These are phyloP conservation scores for Coprinopsis marcescibilis DNA, from an alignment of 768 basidiomycete species.

Conservation along the genomic window DNA sequence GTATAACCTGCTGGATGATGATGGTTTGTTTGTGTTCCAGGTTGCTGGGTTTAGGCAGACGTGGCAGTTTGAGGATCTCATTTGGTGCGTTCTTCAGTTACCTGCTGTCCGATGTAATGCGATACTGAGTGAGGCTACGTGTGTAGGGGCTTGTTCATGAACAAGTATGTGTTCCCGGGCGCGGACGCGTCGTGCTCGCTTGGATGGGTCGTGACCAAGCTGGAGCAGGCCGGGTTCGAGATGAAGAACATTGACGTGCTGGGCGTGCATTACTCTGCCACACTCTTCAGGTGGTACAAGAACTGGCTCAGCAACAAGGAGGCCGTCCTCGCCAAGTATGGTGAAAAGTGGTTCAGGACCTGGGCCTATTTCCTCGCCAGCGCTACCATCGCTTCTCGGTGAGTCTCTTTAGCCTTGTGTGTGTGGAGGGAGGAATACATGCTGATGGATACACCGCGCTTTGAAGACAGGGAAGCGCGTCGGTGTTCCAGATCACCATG, in stretches of 20 bases:
- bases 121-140: neutral
- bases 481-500: conserved; percentile 94
- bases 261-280: conserved; percentile 95
- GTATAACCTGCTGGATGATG: conserved; percentile 89
- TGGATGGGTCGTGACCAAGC: conserved; percentile 84
- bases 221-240: conserved; percentile 92
- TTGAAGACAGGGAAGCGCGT: conserved; percentile 75
- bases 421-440: neutral
- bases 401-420: conserved; percentile 15
- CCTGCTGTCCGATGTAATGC: neutral
- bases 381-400: conserved; percentile 79
- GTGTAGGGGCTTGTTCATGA: conserved; percentile 89
- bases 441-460: neutral
- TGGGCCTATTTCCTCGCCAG: conserved; percentile 98
- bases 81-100: conserved; percentile 54
- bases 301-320: conserved; percentile 97
- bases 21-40: conserved; percentile 92
- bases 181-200: conserved; percentile 95
- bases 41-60: conserved; percentile 92
- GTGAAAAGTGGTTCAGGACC: conserved; percentile 88
- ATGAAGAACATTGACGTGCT: conserved; percentile 95
- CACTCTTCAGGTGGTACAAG: conserved; percentile 88
- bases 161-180: conserved; percentile 98
- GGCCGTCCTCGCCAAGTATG: conserved; percentile 82
- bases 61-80: conserved; percentile 99